Conservation (phyloP, 176 grass and related monocot genomes). For the Leersia perrieri region DNA sequence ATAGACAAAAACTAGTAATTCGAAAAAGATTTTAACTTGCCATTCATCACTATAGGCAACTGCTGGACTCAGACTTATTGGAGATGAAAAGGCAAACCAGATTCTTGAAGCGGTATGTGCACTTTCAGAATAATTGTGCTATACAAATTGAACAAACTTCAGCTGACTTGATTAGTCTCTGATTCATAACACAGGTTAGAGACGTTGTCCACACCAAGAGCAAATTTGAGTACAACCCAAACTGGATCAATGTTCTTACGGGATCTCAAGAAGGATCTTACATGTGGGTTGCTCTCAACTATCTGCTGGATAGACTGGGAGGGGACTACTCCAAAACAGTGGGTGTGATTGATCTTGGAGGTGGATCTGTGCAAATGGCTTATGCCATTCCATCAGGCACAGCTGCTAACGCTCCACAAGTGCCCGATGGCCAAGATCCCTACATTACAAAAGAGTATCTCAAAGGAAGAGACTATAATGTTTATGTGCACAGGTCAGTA, state of each 20-base stretch:
- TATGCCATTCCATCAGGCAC: slow-evolving; percentile 38
- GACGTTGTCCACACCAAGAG: slow-evolving; percentile 45
- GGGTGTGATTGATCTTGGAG: slow-evolving; percentile 52
- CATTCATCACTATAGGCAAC: slow-evolving; percentile 33
- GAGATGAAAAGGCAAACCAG: slow-evolving; percentile 34
- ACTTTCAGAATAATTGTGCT: too few species aligned
- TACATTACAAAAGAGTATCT: slow-evolving; percentile 45
- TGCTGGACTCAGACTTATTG: slow-evolving; percentile 39
- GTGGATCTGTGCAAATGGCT: slow-evolving; percentile 55
- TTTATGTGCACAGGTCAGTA: slow-evolving; percentile 55
- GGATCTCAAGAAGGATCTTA: slow-evolving; percentile 62
- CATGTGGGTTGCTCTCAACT: slow-evolving; percentile 66
- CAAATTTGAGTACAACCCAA: slow-evolving; percentile 33
- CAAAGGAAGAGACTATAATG: slow-evolving; percentile 36
- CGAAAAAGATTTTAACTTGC: too few species aligned
- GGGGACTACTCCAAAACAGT: slow-evolving; percentile 47
- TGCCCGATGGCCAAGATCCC: slow-evolving; percentile 2
- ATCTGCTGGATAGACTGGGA: slow-evolving; percentile 48
- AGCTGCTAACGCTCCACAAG: slow-evolving; percentile 45
- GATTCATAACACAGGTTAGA: slow-evolving; percentile 10
- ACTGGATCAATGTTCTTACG: slow-evolving; percentile 44
- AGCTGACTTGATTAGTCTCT: background rate
- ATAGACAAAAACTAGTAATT: too few species aligned
- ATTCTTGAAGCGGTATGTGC: slow-evolving; percentile 47
- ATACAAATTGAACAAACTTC: background rate